Percentiles rank a stretch among this genome's conserved stretches.
Evolutionary conservation across 129 eudicot species (phyloP).

Genomic region (Flaveria bidentis): DNA sequence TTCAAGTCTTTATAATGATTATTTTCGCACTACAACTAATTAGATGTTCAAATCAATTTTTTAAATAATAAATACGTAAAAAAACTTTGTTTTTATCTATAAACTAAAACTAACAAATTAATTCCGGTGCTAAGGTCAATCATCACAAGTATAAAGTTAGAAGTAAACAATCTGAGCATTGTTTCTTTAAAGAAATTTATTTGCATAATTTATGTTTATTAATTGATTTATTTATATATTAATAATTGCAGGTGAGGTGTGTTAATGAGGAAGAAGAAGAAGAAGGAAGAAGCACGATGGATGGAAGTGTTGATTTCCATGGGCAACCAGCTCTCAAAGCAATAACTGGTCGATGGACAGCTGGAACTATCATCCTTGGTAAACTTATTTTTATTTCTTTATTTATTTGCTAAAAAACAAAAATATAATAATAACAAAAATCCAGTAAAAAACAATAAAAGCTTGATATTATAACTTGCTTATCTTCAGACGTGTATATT

Average conservation of each 20-base stretch:
- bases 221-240: background rate
- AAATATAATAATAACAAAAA: background rate
- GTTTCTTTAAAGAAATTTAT: background rate
- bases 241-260: constrained; percentile 34
- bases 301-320: constrained; percentile 82
- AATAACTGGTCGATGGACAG: constrained; percentile 80
- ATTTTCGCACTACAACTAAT: too few species aligned
- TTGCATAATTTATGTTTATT: too few species aligned
- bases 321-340: constrained; percentile 71
- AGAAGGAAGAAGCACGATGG: constrained; percentile 50
- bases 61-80: too few species aligned
- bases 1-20: too few species aligned
- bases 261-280: constrained; percentile 46
- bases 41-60: too few species aligned
- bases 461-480: constrained; percentile 43
- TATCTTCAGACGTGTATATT: constrained; percentile 35
- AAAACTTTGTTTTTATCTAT: too few species aligned
- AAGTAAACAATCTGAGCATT: background rate
- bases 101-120: too few species aligned
- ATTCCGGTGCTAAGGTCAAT: too few species aligned
- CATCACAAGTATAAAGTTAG: too few species aligned
- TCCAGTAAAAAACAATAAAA: constrained; percentile 2
- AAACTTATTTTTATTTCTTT: constrained; percentile 28
- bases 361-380: constrained; percentile 83
- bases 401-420: constrained; percentile 19